Base-by-base conservation (phyloP, 768 basidiomycete genomes). In the Leccinum obscurum region DNA sequence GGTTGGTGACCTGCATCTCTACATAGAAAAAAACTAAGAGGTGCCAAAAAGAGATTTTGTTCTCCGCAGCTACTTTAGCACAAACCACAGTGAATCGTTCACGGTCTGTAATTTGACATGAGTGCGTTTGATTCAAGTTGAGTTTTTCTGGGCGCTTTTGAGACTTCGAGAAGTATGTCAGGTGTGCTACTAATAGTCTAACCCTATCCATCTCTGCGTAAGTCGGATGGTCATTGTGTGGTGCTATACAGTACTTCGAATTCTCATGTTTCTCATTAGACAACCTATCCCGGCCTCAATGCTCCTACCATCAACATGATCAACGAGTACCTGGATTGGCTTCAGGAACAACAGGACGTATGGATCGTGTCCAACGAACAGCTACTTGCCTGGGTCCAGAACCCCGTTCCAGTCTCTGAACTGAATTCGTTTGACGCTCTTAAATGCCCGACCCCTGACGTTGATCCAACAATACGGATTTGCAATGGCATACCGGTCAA, bases 31-130 rank as follows among this genome's bases (percentile, higher is more conserved):
- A 55, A 54, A 11, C 71, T 74, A 39, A 67, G 72, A 72, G 67
- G 67, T 62, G 30, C 68, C 73, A 51, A 51, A 28, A 52, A 56
- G 61, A 60, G 3, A 63, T 54, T 52, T 74, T 41, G 32, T 57
- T 72, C 28, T 72, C 55, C 71, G 71, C 71, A n/a, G 66, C 71
- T 74, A 56, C 71, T 74, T 74, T 74, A 72, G 71, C 71, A 70
- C 71, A 74, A 48, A 74, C 72, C 71, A 71, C 57, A 54, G 46
- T 62, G 48, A 35, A 26, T 41, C 56, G 54, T 63, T 32, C 15
- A 39, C 37, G 39, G 61, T 65, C 62, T 70, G 71, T 63, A 72
- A 72, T 72, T 72, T 72, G 71, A 72, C 71, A 34, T 65, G 71
- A 74, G 71, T 72, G 71, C 71, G 71, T 64, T 68, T 59, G 55